Base-by-base conservation (phyloP, 495 filamentous ascomycete species). In the Acidiella bohemica region DNA sequence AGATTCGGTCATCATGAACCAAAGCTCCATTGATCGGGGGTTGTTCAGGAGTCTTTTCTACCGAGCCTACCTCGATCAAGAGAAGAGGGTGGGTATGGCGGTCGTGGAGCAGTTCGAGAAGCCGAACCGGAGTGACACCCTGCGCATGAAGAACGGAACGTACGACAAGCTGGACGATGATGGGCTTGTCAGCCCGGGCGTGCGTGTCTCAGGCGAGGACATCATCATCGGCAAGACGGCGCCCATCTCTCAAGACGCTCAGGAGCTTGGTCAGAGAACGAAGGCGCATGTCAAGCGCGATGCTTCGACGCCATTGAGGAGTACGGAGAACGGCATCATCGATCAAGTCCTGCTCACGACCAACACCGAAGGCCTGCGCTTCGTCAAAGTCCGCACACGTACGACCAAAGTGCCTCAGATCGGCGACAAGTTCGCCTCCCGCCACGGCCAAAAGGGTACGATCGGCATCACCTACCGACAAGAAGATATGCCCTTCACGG, bases 1-100 rank as follows among this genome's bases (percentile, higher is more conserved):
- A 83, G 90, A 99, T 73, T 96, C 90, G 17, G 90, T 99, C 37
- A 92, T 99, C 50, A 95, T 99, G 92, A 99, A 95, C 62, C 92
- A 99, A 61, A 92, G 84, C 64, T 90, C 84, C 50, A 96, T 96
- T 52, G 90, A 99, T 53, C 81, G 90, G 44, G 90, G 90, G 24
- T 67, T 99, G 8, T 96, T 96, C 80, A 78, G 90, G 56, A 92
- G 83, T 75, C 67, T 99, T 13, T 99, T 96, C 70, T 96, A 93
- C 69, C 80, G 92, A 42, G 82, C 87, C 16, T 96, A 99, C 59
- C 86, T 81, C 21, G 90, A 96, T 53, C 81, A 81, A 42, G 90
- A 99, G 64, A 95, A 96, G 67, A 76, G 79, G 36, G 77, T 96
- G 22, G 90, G 88, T 18, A 79, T 93, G 67, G 77, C 78, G 37